phyloP scores from a whole-genome alignment of 2,329 filamentous ascomycete genomes.

The Penicillium sclerotiorum region DNA sequence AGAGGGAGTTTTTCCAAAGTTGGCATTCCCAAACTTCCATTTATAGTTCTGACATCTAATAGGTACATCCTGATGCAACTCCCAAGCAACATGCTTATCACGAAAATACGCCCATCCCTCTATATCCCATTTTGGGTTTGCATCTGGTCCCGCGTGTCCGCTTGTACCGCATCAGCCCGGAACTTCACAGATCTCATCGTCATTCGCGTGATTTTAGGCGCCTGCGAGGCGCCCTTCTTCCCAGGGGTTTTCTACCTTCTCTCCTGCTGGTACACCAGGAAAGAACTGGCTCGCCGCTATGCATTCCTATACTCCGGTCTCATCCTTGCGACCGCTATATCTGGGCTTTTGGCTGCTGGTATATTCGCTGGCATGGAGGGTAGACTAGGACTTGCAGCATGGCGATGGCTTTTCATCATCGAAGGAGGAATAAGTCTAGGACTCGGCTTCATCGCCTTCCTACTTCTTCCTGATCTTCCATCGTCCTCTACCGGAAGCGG shows the following conservation, averaged over 20 bases:
- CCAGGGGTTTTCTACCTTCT: conserved; percentile 40
- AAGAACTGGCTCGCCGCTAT: neutral
- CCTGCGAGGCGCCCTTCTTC: conserved; percentile 64
- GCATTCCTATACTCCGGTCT: neutral
- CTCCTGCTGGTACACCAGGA: neutral
- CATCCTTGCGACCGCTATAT: neutral
- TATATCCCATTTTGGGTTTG: conserved; percentile 42
- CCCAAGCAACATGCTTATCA: conserved; percentile 42
- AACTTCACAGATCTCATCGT: conserved; percentile 22
- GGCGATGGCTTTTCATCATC: neutral
- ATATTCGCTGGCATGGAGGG: neutral
- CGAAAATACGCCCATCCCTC: conserved; percentile 29
- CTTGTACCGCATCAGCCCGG: conserved; percentile 43
- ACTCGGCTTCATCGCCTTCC: neutral
- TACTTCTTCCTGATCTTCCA: neutral
- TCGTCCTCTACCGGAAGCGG: neutral
- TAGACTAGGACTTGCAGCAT: neutral
- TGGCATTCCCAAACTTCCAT: no score
- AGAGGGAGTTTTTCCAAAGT: no score
- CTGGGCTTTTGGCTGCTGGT: neutral
- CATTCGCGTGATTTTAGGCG: conserved; percentile 33
- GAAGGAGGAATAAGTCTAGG: neutral
- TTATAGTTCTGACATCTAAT: no score
- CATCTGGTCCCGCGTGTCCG: conserved; percentile 22
- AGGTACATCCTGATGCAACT: conserved; percentile 55